These are phyloP conservation scores for Begonia peltatifolia DNA, from an alignment of 306 rosid genomes.

Conservation along the genomic window DNA sequence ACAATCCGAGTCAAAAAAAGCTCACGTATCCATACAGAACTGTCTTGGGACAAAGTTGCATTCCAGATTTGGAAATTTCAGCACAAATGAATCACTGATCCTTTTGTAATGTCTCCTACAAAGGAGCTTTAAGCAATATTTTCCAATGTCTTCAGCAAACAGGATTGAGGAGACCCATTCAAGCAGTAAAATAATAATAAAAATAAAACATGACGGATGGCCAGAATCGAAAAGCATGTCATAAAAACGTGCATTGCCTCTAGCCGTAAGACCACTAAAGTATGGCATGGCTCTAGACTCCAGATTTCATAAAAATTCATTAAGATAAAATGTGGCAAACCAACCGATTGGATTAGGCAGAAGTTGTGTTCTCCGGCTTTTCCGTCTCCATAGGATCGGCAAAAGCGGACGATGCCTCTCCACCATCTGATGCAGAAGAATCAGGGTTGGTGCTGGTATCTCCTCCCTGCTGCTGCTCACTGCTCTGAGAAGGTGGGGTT, in stretches of 20 bases:
- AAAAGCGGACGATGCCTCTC: slow-evolving; percentile 33
- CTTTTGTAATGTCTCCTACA: no score
- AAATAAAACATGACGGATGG: background rate
- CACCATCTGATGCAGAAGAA: slow-evolving; percentile 21
- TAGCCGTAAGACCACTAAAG: background rate
- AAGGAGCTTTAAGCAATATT: no score
- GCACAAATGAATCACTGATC: no score
- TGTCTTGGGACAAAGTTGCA: no score
- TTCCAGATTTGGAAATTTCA: no score
- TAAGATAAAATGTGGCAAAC: slow-evolving; percentile 3
- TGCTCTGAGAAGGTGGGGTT: slow-evolving; percentile 33
- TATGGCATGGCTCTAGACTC: background rate
- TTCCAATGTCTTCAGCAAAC: slow-evolving; percentile 2
- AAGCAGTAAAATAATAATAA: slow-evolving; percentile 9
- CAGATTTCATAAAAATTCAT: slow-evolving; percentile 1
- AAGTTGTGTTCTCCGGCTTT: slow-evolving; percentile 35
- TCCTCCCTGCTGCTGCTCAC: slow-evolving; percentile 31
- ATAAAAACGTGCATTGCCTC: background rate
- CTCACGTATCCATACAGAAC: no score
- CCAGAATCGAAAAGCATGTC: no score
- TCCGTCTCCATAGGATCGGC: slow-evolving; percentile 77
- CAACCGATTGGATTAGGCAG: slow-evolving; percentile 18
- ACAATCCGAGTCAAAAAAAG: no score
- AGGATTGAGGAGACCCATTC: slow-evolving; percentile 24
- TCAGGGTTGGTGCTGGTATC: slow-evolving; percentile 16